Base-by-base conservation (phyloP, 352 stramenopile genomes). In the Halophytophthora polymorphica region DNA sequence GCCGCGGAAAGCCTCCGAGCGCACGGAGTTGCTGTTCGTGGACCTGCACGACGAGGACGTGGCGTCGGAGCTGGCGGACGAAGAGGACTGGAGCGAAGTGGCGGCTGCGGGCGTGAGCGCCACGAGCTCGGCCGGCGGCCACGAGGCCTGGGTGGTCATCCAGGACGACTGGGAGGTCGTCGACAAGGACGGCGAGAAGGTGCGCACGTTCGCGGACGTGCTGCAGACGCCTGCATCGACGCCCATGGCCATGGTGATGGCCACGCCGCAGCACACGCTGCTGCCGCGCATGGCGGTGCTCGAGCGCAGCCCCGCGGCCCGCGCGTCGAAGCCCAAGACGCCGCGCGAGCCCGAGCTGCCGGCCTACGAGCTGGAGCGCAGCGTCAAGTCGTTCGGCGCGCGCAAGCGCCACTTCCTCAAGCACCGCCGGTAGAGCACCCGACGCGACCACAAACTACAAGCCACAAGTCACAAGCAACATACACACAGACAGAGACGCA, bases 111-210 rank as follows among this genome's bases (percentile, higher is more conserved):
- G 40, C n/a, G 50, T 45, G 41, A 67, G 50, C 41, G 56, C 54
- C 45, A 58, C 38, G 29, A 19, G 41, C 41, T 28, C 19, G 10
- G 28, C 61, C 43, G 34, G 50, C 56, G 10, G 56, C 56, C 45
- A 53, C 52, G 65, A 72, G 5, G 43, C 56, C 31, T 86, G 75
- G 71, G 70, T 85, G 11, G 49, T 86, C 33, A 69, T 88, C 22
- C 75, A 85, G 44, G 69, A 90, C 55, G 75, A 88, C 38, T 88
- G 80, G 80, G 77, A 90, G 45, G 62, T 88, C n/a, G 66, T 90
- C 10, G 73, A 87, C 42, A 61, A 64, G 56, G 50, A 73, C 40
- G 56, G 59, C 14, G 57, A 78, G 22, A 70, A 59, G 40, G 60
- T 77, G n/a, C 71, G 74, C 10, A 76, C 79, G 3, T 86, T 83